Percentiles rank a stretch among this genome's conserved stretches.
These are phyloP conservation scores for Euphorbia celastroides DNA, from an alignment of 441 rosid genomes.

Conservation along the genomic window DNA sequence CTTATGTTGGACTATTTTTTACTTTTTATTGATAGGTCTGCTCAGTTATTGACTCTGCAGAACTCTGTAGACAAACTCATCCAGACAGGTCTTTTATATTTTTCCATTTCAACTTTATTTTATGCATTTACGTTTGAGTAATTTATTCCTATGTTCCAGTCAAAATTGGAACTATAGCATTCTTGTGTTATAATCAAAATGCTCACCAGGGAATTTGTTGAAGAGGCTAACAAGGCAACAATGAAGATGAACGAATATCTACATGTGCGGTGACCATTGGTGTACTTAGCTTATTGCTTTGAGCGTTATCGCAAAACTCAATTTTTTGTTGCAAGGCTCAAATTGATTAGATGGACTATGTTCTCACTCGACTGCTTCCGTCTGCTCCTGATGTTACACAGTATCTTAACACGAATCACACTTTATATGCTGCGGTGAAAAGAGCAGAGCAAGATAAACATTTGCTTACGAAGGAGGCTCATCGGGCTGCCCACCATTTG, in stretches of 20 bases:
- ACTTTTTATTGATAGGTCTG: slow-evolving; percentile 60
- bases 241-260: slow-evolving; percentile 84
- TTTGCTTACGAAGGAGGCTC: slow-evolving; percentile 71
- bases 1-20: slow-evolving; percentile 4
- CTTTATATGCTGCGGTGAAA: slow-evolving; percentile 75
- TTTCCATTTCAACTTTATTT: not conserved
- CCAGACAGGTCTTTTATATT: slow-evolving; percentile 60
- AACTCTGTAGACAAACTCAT: slow-evolving; percentile 91
- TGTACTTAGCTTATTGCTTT: slow-evolving; percentile 23
- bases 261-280: slow-evolving; percentile 90
- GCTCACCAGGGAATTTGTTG: slow-evolving; percentile 71
- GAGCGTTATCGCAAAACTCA: slow-evolving; percentile 8
- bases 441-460: slow-evolving; percentile 69
- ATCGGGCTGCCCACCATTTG: slow-evolving; percentile 68
- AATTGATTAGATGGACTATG: not conserved
- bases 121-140: not conserved
- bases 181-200: not conserved
- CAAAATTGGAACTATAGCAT: not conserved
- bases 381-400: slow-evolving; percentile 24
- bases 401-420: slow-evolving; percentile 81
- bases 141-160: not conserved
- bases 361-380: slow-evolving; percentile 5
- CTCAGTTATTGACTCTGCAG: slow-evolving; percentile 90
- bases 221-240: slow-evolving; percentile 83
- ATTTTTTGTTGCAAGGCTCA: not conserved